Evolutionary conservation across 208 protist species (phyloP).

Genomic region (Trypanosoma grayi): DNA sequence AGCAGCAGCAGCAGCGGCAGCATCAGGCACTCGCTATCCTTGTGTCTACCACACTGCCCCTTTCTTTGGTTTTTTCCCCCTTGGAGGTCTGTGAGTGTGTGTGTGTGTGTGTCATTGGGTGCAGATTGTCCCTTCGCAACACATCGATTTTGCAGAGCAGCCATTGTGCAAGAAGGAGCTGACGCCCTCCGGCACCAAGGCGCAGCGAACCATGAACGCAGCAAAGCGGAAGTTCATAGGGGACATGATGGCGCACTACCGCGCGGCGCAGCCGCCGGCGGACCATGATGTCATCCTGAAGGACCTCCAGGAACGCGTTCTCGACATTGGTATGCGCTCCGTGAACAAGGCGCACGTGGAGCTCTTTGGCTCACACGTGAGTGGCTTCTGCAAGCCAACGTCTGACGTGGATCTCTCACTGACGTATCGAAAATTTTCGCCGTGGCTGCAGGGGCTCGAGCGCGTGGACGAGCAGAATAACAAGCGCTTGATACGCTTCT

Average conservation of each 20-base stretch:
- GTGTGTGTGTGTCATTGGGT: too few species aligned
- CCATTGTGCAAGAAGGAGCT: too few species aligned
- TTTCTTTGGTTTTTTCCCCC: too few species aligned
- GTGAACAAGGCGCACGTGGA: constrained; percentile 86
- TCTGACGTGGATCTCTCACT: constrained; percentile 85
- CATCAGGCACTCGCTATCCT: too few species aligned
- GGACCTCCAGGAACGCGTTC: constrained; percentile 60
- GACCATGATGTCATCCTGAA: constrained; percentile 39
- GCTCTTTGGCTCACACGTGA: constrained; percentile 84
- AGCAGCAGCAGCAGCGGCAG: too few species aligned
- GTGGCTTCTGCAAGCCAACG: constrained; percentile 74
- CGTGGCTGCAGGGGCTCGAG: constrained; percentile 70
- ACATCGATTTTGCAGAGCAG: too few species aligned
- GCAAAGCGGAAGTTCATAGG: constrained; percentile 49
- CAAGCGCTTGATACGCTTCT: constrained; percentile 68
- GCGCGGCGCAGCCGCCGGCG: constrained; percentile 25
- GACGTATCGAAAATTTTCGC: constrained; percentile 86
- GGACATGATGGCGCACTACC: constrained; percentile 76
- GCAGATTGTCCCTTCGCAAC: too few species aligned
- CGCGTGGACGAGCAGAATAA: constrained; percentile 64
- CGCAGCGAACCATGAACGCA: constrained; percentile 11
- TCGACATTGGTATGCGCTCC: constrained; percentile 61
- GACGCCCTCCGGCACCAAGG: too few species aligned
- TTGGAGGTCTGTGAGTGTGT: too few species aligned
- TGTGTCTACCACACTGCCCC: too few species aligned